A percentile compares a stretch with the other conserved stretches of the same genome.
Evolutionary conservation across 2,329 filamentous ascomycete species (phyloP).

Genomic region (Sclerotinia sclerotiorum): DNA sequence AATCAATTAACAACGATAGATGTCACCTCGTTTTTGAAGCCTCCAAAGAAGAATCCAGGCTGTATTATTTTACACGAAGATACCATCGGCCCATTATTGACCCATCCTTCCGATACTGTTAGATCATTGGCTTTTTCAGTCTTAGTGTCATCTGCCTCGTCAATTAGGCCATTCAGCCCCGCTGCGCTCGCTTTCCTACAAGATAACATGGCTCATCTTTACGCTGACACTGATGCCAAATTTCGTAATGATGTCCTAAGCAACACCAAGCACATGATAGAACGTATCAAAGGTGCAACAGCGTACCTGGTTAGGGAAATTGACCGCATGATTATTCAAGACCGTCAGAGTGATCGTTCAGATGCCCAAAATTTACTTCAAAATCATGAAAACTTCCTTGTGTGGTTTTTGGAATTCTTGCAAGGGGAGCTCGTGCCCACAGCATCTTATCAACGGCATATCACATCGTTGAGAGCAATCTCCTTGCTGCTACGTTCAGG

Average conservation of each 20-base stretch:
- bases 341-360: conserved; percentile 16
- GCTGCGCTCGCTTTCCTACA: conserved; percentile 62
- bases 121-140: conserved; percentile 80
- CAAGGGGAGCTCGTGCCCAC: conserved; percentile 73
- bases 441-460: conserved; percentile 86
- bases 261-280: conserved; percentile 72
- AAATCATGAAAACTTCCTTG: conserved; percentile 64
- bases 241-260: conserved; percentile 79
- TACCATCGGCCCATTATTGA: conserved; percentile 54
- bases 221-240: conserved; percentile 83
- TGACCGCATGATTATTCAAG: conserved; percentile 23
- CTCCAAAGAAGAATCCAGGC: conserved; percentile 38
- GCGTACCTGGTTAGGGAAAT: conserved; percentile 51
- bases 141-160: conserved; percentile 71
- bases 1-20: conserved; percentile 28
- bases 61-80: conserved; percentile 44
- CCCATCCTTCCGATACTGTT: conserved; percentile 60
- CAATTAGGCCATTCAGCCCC: conserved; percentile 68
- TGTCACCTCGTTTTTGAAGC: conserved; percentile 42
- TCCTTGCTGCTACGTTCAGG: conserved; percentile 56
- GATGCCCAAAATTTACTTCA: conserved; percentile 25
- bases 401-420: conserved; percentile 73
- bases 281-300: conserved; percentile 69
- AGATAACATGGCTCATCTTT: conserved; percentile 66
- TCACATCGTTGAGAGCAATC: conserved; percentile 73